Conservation (phyloP, 768 basidiomycete genomes). For the Pisolithus marmoratus region DNA sequence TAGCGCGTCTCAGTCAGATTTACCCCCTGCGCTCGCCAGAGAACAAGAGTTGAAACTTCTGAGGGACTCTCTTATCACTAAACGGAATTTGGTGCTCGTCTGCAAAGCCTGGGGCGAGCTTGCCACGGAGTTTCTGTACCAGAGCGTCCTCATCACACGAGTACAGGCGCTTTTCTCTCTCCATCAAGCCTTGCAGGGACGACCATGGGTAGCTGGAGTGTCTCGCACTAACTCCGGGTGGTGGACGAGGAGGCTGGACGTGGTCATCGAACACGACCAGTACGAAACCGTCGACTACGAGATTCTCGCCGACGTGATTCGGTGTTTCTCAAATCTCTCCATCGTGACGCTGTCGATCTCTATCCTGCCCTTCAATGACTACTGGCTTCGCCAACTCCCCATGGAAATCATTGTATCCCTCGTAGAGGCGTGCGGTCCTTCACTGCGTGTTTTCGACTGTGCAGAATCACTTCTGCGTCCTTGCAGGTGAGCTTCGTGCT, state of each 20-base stretch:
- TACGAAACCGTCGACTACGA: slow-evolving; percentile 21
- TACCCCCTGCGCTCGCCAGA: slow-evolving; percentile 14
- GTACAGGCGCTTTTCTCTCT: slow-evolving; percentile 13
- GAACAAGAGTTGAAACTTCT: slow-evolving; percentile 11
- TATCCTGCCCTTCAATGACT: slow-evolving; percentile 17
- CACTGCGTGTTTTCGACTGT: slow-evolving; percentile 23
- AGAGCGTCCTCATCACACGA: slow-evolving; percentile 17
- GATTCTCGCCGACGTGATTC: slow-evolving; percentile 17
- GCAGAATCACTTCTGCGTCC: slow-evolving; percentile 26
- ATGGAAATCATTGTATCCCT: slow-evolving; percentile 14
- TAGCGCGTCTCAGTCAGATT: slow-evolving; percentile 8
- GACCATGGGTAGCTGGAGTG: not conserved
- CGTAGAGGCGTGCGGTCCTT: slow-evolving; percentile 21
- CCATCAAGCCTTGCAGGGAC: slow-evolving; percentile 8
- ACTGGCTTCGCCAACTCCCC: slow-evolving; percentile 24
- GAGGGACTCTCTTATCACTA: slow-evolving; percentile 19
- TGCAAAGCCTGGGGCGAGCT: slow-evolving; percentile 20
- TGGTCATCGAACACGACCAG: slow-evolving; percentile 20
- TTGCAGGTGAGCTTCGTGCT: slow-evolving; percentile 17
- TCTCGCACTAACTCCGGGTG: slow-evolving; percentile 12
- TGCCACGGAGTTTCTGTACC: slow-evolving; percentile 18
- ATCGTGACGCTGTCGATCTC: slow-evolving; percentile 23
- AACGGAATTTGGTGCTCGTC: slow-evolving; percentile 17
- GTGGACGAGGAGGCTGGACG: slow-evolving; percentile 24
- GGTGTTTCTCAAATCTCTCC: slow-evolving; percentile 21